Evolutionary conservation across 495 filamentous ascomycete genomes (phyloP).

Genomic region (Aspergillus wentii): DNA sequence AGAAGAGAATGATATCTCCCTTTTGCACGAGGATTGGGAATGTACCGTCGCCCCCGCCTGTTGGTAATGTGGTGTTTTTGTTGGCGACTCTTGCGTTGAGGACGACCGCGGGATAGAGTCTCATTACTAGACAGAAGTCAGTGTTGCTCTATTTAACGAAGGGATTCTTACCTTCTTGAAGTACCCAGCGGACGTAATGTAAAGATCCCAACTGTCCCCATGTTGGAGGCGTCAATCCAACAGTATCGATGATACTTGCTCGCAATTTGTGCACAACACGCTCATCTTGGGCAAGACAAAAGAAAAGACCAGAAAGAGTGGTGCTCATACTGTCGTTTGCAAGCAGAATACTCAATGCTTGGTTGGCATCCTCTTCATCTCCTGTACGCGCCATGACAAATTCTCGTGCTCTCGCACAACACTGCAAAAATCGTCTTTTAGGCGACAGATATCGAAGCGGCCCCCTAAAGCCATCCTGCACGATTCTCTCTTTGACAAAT

Average conservation of each 20-base stretch:
- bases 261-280: conserved; percentile 10
- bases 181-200: conserved; percentile 12
- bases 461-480: conserved; percentile 7
- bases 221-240: conserved; percentile 9
- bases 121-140: no score
- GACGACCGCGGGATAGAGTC: no score
- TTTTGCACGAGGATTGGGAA: conserved; percentile 6
- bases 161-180: conserved; percentile 9
- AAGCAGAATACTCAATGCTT: conserved; percentile 11
- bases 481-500: conserved; percentile 7
- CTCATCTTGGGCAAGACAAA: conserved; percentile 7
- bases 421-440: conserved; percentile 1
- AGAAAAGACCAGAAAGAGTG: conserved; percentile 11
- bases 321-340: conserved; percentile 16
- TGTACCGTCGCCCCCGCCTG: conserved; percentile 1
- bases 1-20: conserved; percentile 11
- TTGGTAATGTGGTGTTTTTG: conserved; percentile 4
- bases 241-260: conserved; percentile 7
- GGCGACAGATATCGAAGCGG: conserved; percentile 1
- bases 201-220: conserved; percentile 10
- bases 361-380: conserved; percentile 4
- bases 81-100: no score
- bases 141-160: no score
- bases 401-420: not conserved
- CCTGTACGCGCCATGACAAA: not conserved